Percentiles rank a stretch among this genome's conserved stretches.
Conservation (phyloP, 208 protist species). For the Trichomonas vaginalis region DNA sequence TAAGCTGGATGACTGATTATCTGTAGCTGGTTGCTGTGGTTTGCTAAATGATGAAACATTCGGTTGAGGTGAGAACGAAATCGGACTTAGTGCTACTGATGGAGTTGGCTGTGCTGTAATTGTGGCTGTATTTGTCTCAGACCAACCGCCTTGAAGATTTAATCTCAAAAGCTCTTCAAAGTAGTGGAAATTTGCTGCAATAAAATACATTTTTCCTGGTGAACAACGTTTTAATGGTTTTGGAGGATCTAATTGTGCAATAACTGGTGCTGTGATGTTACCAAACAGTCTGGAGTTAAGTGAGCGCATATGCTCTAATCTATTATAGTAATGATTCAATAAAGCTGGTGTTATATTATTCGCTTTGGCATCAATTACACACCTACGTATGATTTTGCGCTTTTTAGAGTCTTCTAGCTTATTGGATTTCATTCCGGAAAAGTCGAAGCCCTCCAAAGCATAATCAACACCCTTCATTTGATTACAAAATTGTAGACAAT, state of each 20-base stretch:
- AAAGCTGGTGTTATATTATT: background rate
- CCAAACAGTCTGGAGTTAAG: background rate
- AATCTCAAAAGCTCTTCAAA: background rate
- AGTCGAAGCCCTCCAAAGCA: background rate
- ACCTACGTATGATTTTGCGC: background rate
- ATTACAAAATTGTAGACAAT: background rate
- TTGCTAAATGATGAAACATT: background rate
- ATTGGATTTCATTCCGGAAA: background rate
- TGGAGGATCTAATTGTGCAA: background rate
- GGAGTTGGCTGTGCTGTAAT: background rate
- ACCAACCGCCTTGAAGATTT: background rate
- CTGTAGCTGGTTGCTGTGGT: background rate
- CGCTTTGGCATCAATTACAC: background rate
- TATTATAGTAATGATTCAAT: background rate
- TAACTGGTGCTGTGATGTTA: background rate
- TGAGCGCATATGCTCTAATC: background rate
- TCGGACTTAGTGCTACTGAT: background rate
- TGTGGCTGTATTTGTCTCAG: background rate
- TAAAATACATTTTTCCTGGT: background rate
- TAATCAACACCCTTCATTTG: background rate
- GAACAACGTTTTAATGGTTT: background rate
- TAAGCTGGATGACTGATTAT: background rate
- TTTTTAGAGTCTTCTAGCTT: background rate
- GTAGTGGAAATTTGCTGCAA: background rate
- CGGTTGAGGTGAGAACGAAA: background rate